phyloP scores from a whole-genome alignment of 2,329 filamentous ascomycete species.

The Aureobasidium sp. region DNA sequence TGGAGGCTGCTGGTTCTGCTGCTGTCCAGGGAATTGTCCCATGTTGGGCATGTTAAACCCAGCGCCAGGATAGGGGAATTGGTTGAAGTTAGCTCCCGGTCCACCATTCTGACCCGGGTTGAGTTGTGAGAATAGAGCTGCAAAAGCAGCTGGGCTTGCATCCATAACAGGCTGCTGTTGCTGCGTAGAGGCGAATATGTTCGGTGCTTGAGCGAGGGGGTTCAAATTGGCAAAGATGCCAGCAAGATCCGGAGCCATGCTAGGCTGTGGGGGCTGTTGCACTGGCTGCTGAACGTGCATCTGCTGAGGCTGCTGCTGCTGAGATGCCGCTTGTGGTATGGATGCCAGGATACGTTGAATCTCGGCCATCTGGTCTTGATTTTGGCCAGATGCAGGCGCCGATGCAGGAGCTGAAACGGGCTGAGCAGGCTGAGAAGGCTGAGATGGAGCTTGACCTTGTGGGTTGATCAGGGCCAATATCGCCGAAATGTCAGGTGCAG shows the following conservation, averaged over 20 bases:
- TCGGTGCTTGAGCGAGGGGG: background rate
- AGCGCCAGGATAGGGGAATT: slow-evolving; percentile 6
- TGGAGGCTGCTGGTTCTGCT: slow-evolving; percentile 22
- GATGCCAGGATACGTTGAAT: slow-evolving; percentile 21
- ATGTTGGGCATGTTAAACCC: slow-evolving; percentile 7
- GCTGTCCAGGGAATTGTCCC: slow-evolving; percentile 5
- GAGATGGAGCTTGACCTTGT: slow-evolving; percentile 21
- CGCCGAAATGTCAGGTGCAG: slow-evolving; percentile 17
- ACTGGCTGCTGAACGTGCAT: slow-evolving; percentile 8
- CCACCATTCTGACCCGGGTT: slow-evolving; percentile 9
- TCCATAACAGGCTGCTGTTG: slow-evolving; percentile 14
- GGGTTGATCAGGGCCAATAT: slow-evolving; percentile 19
- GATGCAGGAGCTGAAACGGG: slow-evolving; percentile 15
- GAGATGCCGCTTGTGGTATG: slow-evolving; percentile 17
- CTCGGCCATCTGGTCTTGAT: slow-evolving; percentile 15
- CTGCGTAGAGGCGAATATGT: slow-evolving; percentile 10
- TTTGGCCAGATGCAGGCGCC: slow-evolving; percentile 10
- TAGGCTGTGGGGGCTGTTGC: background rate
- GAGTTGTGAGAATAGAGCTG: slow-evolving; percentile 18
- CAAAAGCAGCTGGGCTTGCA: slow-evolving; percentile 7
- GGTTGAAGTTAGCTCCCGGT: slow-evolving; percentile 17
- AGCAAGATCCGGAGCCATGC: background rate
- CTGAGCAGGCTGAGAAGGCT: slow-evolving; percentile 10
- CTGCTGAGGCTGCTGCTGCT: slow-evolving; percentile 17
- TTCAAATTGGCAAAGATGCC: slow-evolving; percentile 15